Base-by-base conservation (phyloP, 495 filamentous ascomycete species). In the Pyrenopolyporus hunteri region DNA sequence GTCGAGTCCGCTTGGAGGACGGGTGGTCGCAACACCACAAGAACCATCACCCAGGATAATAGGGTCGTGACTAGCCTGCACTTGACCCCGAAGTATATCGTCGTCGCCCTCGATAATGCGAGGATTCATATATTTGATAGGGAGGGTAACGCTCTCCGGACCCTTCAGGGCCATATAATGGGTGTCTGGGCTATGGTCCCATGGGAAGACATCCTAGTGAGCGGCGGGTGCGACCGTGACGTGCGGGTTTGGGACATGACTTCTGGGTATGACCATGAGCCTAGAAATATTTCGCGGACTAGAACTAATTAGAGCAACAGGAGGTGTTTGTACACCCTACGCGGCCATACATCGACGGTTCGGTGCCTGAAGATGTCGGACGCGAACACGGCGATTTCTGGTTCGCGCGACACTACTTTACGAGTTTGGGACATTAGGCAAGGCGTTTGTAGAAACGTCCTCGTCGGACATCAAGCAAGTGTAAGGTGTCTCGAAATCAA, bases 181-280 rank as follows among this genome's bases (percentile, higher is more conserved):
- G 94, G 94, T 28, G 94, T 98, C 32, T 98, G 94, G 94, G 94
- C 94, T 14, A 98, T 98, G 93, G 92, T 98, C 49, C 95, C 94
- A 10, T 96, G 93, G 90, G 95, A 89, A 56, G 93, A 98, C 72
- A 90, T 89, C 50, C 80, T 98, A 53, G 95, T 98, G 44, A 97
- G 92, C 69, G 94, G 94, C 63, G 94, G 94, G 26, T 98, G 94
- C 73, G 94, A 98, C 74, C 84, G 94, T 46, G 95, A 98, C 73
- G 94, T 98, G 22, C 82, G 94, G 54, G 95, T 98, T 2, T 98
- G 94, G 94, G 92, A 98, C 73, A 89, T 98, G 85, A 85, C 85
- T 40, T 94, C 91, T 63, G 94, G 95, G 93, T 96, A 86, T 74
- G 87, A 65, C 42, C 37, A 43, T 13, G 31, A 11, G 6, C 29